Evolutionary conservation across 768 basidiomycete genomes (phyloP).

Genomic region (Phallus indusiatus): DNA sequence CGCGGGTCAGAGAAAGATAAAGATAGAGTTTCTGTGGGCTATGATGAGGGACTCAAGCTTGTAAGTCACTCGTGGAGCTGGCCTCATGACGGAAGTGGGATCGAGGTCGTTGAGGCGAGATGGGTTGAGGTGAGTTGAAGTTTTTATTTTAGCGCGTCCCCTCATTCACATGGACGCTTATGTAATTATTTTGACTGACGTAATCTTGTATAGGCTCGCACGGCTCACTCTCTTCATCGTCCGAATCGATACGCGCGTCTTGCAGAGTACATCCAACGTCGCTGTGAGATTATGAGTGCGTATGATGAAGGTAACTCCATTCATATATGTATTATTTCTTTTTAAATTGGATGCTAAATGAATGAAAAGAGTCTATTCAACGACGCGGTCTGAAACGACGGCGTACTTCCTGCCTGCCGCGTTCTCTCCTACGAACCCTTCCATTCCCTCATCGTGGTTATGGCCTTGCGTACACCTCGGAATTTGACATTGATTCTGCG

Average conservation of each 20-base stretch:
- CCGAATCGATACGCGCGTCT: constrained; percentile 61
- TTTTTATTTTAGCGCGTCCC: background rate
- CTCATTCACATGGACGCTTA: background rate
- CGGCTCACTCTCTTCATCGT: constrained; percentile 33
- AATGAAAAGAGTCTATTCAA: background rate
- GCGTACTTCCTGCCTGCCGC: constrained; percentile 13
- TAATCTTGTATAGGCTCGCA: constrained; percentile 33
- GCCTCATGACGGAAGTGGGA: constrained; percentile 67
- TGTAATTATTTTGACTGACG: background rate
- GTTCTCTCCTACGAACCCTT: constrained; percentile 15
- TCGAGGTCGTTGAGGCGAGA: constrained; percentile 58
- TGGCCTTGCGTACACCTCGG: background rate
- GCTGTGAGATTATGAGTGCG: constrained; percentile 19
- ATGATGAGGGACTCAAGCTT: constrained; percentile 18
- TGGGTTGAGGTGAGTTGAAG: constrained; percentile 48
- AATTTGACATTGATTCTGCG: background rate
- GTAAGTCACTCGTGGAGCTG: constrained; percentile 71
- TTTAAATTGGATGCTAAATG: background rate
- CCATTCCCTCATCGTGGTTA: constrained; percentile 12
- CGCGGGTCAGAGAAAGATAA: constrained; percentile 2
- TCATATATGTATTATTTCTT: no score
- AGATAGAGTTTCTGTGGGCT: constrained; percentile 9
- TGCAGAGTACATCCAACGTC: constrained; percentile 54
- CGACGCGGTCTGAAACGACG: background rate
- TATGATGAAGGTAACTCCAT: background rate